Conservation (phyloP, 306 rosid genomes). For the Prunus mongolica region DNA sequence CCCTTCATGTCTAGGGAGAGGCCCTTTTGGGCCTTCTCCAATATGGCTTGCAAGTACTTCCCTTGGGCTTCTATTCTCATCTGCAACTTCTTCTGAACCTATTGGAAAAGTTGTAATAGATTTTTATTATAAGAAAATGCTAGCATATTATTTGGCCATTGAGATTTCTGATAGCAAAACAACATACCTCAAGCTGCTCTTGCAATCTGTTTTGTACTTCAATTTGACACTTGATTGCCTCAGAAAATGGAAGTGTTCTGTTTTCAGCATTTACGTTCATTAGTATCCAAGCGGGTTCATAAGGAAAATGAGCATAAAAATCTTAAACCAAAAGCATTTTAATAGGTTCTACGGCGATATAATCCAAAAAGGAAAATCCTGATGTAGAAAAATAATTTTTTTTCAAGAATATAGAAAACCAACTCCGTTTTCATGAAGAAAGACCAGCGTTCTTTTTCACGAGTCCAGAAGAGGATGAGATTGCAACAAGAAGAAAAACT, state of each 20-base stretch:
- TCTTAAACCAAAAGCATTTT: no score
- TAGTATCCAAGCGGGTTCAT: constrained; percentile 6
- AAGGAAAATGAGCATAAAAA: background rate
- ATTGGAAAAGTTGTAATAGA: background rate
- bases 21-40: constrained; percentile 78
- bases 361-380: background rate
- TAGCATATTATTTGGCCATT: background rate
- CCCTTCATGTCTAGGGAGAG: constrained; percentile 53
- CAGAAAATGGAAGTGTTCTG: constrained; percentile 66
- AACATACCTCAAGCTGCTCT: constrained; percentile 81
- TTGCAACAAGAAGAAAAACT: no score
- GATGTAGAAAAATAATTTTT: background rate
- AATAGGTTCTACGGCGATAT: background rate
- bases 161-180: background rate
- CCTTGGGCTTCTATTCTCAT: constrained; percentile 94
- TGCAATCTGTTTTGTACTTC: constrained; percentile 77
- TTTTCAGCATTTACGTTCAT: constrained; percentile 9
- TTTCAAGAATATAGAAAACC: no score
- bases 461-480: no score
- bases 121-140: background rate
- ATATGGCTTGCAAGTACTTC: constrained; percentile 68
- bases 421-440: no score
- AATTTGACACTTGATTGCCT: constrained; percentile 54
- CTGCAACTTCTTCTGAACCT: constrained; percentile 78
- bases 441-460: no score